A percentile compares a stretch with the other conserved stretches of the same genome.
phyloP scores from a whole-genome alignment of 139 green algal species.

The Ettlia oleoabundans region DNA sequence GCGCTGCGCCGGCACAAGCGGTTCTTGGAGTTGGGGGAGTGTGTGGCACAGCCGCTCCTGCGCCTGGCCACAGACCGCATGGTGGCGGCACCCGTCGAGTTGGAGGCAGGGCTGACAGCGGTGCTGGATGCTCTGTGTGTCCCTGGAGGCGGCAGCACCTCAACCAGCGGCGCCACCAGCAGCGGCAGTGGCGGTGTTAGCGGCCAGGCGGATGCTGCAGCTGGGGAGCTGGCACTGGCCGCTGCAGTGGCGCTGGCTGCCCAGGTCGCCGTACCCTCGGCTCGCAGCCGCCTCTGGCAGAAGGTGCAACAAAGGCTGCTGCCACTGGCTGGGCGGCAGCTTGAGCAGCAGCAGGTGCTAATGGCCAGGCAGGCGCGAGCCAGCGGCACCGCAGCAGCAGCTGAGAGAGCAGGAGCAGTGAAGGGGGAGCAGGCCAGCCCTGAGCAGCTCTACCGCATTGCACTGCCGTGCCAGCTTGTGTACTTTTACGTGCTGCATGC shows the following conservation, averaged over 20 bases:
- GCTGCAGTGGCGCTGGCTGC: constrained; percentile 10
- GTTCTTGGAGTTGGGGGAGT: neutral
- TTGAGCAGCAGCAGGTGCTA: constrained; percentile 23
- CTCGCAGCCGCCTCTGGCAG: constrained; percentile 23
- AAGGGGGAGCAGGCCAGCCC: neutral
- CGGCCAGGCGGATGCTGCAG: neutral
- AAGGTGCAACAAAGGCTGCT: constrained; percentile 13
- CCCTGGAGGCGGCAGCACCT: too few relatives aligned
- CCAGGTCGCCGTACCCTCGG: neutral
- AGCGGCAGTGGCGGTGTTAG: neutral
- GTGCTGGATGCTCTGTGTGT: constrained; percentile 10
- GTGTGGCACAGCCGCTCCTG: constrained; percentile 11
- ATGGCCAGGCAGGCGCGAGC: neutral
- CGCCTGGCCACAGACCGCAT: constrained; percentile 21
- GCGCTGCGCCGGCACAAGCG: neutral
- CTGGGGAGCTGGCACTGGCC: constrained; percentile 12
- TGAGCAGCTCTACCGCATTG: constrained; percentile 12
- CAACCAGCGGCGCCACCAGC: neutral
- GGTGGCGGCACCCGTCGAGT: neutral
- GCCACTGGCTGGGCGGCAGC: constrained; percentile 1
- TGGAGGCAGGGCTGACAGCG: constrained; percentile 10
- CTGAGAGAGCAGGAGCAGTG: too few relatives aligned
- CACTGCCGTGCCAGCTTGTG: constrained; percentile 19
- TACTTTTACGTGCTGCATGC: constrained; percentile 39
- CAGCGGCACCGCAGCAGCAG: neutral